Base-by-base conservation (phyloP, 2,329 filamentous ascomycete species). In the Parastagonospora nodorum region DNA sequence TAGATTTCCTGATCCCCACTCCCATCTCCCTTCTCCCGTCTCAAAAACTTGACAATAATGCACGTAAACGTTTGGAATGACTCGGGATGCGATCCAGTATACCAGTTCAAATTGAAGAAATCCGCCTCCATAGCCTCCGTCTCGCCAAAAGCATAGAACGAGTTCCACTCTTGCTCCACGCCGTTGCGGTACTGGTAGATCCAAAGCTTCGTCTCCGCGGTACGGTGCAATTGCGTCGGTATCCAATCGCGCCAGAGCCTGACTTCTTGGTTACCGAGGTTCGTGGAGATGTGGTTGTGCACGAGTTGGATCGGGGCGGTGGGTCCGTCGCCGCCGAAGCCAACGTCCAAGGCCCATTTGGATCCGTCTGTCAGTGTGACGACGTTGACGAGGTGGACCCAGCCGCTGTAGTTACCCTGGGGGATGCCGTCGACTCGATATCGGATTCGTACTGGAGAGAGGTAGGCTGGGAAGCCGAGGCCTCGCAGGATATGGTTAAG, bases 351-450 rank as follows among this genome's bases (percentile, higher is more conserved):
- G 62, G 81, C 72, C 69, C 80, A 86, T 49, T 76, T 74, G 27
- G 77, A 76, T 33, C 74, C 75, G 5, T 76, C 72, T 16, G 76
- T 65, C 30, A 89, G 74, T 1, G 78, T 81, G 36, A 87, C 79
- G 45, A 88, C 83, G 58, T 84, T 82, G 39, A 87, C 77, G 63
- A 88, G 82, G 67, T 88, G 85, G 11, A 79, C 75, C 83, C 83
- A 80, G 19, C 81, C 76, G 0, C 71, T 64, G 64, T 77, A 85
- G 12, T 74, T 71, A 14, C 75, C 75, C 39, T 69, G 58, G 61
- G 66, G 59, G 48, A 66, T 57, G 52, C 61, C 61, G 53, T 75
- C 30, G 14, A 62, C 55, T 6, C 69, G 51, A 10, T 68, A 69
- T 1, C 77, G 68, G 4, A 78, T 79, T 54, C 51, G 68, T 51